Evolutionary conservation across 192 early-diverging fungal genomes (phyloP).

Genomic region (Entomortierella parvispora): DNA sequence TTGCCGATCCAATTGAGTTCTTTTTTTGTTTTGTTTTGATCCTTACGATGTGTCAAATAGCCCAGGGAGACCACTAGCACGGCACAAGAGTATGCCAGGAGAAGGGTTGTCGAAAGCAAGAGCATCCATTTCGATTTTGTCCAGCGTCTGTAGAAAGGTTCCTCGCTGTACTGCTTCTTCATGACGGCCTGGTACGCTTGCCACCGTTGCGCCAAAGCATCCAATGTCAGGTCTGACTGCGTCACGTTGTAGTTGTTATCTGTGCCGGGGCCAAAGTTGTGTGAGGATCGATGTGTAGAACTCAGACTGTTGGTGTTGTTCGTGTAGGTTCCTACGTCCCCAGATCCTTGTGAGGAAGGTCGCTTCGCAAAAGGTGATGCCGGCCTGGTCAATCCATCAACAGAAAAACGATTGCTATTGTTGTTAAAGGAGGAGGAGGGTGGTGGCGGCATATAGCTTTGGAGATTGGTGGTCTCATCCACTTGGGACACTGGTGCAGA

Average conservation of each 20-base stretch:
- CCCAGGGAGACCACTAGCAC: constrained; percentile 1
- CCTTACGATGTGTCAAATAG: constrained; percentile 18
- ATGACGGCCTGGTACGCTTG: constrained; percentile 33
- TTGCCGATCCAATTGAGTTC: no score
- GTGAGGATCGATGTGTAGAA: constrained; percentile 20
- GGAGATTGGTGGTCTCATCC: constrained; percentile 1
- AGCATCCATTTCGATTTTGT: constrained; percentile 34
- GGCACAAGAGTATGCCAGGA: constrained; percentile 20
- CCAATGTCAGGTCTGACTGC: constrained; percentile 26
- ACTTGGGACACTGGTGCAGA: no score
- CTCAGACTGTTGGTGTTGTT: background rate
- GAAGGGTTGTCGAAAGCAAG: constrained; percentile 3
- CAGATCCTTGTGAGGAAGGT: background rate
- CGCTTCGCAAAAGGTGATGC: constrained; percentile 18
- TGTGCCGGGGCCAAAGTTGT: background rate
- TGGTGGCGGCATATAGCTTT: constrained; percentile 6
- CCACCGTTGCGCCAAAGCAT: constrained; percentile 34
- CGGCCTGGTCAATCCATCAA: background rate
- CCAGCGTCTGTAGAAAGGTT: constrained; percentile 45
- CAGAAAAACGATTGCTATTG: background rate
- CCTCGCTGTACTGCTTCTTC: constrained; percentile 27
- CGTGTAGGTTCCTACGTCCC: background rate
- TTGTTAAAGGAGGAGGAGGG: background rate
- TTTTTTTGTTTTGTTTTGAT: no score
- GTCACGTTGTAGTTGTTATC: constrained; percentile 15